Conservation (phyloP, 2,329 filamentous ascomycete species). For the Sclerotinia subarctica region DNA sequence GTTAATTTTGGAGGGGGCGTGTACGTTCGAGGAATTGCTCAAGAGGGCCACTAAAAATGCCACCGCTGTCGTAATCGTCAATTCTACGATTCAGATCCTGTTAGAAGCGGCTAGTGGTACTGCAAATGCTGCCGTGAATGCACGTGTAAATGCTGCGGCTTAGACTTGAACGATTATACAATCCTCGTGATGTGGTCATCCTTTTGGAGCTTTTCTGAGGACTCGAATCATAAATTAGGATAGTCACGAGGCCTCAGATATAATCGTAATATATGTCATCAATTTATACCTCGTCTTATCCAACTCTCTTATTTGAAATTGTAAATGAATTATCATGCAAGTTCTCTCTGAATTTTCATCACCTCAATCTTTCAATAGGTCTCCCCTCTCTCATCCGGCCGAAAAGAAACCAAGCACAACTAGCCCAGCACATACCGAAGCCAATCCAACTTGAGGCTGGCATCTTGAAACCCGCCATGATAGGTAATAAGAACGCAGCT, state of each 20-base stretch:
- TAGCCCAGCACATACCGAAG: slow-evolving; percentile 48
- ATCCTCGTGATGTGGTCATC: not conserved
- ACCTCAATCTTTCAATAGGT: slow-evolving; percentile 30
- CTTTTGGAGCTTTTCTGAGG: not conserved
- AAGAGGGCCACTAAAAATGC: not conserved
- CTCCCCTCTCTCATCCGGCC: slow-evolving; percentile 43
- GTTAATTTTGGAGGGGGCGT: not conserved
- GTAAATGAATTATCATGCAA: not conserved
- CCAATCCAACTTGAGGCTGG: slow-evolving; percentile 51
- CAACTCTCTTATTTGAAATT: not conserved
- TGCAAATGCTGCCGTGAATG: not conserved
- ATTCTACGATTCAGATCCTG: too few relatives aligned
- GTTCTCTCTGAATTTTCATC: not conserved
- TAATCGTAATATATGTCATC: not conserved
- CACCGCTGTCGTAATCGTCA: too few relatives aligned
- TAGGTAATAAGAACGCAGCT: slow-evolving; percentile 47
- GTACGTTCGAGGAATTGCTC: too few relatives aligned
- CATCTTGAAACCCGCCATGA: slow-evolving; percentile 48
- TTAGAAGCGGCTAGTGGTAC: too few relatives aligned
- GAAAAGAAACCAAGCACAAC: slow-evolving; percentile 48
- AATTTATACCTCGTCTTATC: not conserved
- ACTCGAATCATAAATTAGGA: not conserved
- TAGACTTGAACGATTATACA: not conserved
- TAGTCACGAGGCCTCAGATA: not conserved
- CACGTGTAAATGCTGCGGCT: not conserved